A percentile compares a stretch with the other conserved stretches of the same genome.
These are phyloP conservation scores for Furcasterigmium furcatum DNA, from an alignment of 2,329 filamentous ascomycete genomes.

Conservation along the genomic window DNA sequence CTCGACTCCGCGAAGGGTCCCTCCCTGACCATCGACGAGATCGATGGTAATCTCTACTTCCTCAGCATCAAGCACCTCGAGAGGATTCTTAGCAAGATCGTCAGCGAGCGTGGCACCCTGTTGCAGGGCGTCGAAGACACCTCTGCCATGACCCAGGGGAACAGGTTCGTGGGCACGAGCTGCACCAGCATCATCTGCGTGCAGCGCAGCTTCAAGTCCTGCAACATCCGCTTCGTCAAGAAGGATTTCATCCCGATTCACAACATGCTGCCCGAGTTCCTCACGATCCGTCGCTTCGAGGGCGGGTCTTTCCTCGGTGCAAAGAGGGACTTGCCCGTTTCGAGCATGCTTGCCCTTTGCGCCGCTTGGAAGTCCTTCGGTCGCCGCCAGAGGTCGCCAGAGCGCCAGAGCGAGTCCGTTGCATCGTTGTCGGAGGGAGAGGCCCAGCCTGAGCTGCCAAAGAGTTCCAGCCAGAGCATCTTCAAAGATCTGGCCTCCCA, in stretches of 20 bases:
- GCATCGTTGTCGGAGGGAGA: not conserved
- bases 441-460: not conserved
- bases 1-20: not conserved
- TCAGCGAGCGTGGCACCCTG: not conserved
- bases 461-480: too few relatives aligned
- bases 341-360: not conserved
- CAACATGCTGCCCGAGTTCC: not conserved
- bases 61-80: not conserved
- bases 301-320: not conserved
- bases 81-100: not conserved
- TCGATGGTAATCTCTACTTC: not conserved
- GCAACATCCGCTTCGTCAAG: not conserved
- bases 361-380: too few relatives aligned
- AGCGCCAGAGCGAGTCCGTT: not conserved
- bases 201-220: not conserved
- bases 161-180: not conserved
- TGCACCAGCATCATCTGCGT: not conserved
- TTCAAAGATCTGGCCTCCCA: too few relatives aligned
- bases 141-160: not conserved
- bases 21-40: not conserved
- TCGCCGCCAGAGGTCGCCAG: too few relatives aligned
- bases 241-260: not conserved
- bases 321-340: not conserved
- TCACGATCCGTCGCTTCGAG: not conserved
- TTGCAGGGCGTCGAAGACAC: not conserved